Evolutionary conservation across 2,329 filamentous ascomycete species (phyloP), one percentile per base, ranked within the genome.

Genomic region (Pleoardoris graminearum): DNA sequence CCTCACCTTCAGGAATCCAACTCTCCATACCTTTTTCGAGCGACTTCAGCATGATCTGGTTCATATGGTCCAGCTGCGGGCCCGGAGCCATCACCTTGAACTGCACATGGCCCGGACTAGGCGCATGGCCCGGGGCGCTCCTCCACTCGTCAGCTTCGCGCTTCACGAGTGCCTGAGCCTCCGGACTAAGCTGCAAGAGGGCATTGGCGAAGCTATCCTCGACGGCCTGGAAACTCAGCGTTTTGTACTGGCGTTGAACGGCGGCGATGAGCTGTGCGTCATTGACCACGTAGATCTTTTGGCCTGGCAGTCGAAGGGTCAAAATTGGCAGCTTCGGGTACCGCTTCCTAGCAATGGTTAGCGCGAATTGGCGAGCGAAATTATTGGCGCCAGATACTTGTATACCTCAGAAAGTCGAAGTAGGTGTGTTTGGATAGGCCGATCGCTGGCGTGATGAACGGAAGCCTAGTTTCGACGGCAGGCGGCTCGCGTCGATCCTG

Each of bases 251-350:
- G 27, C 71, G 71, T 49, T 76, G 74, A 3, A 75, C 64, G 1
- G 45, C 48, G 16, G 66, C 56, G 30, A 77, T 65, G 29, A 77
- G 61, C 1, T 67, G 57, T 0, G 67, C 59, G 4, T 60, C 65
- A 1, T 69, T 73, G 16, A 76, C 64, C 5, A 77, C 61, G 36
- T 77, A 77, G 50, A 76, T 66, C 53, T 72, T 73, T 30, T 66
- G 58, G 1, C 71, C 69, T 1, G 71, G 70, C 3, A 77, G 51
- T 3, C 63, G 43, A 27, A 78, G 55, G 4, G 73, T 77, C 50
- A 73, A 76, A 38, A 77, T 75, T 0, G 75, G 73, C 0, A 47
- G 16, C 1, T 50, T 29, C 19, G 8, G n/a, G 36, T 47, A 50
- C n/a, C 37, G 29, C 3, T 39, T 37, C 14, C 32, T 48, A 21